Percentiles rank a stretch among this genome's conserved stretches.
Conservation (phyloP, 768 basidiomycete species). For the Cyathus striatus region DNA sequence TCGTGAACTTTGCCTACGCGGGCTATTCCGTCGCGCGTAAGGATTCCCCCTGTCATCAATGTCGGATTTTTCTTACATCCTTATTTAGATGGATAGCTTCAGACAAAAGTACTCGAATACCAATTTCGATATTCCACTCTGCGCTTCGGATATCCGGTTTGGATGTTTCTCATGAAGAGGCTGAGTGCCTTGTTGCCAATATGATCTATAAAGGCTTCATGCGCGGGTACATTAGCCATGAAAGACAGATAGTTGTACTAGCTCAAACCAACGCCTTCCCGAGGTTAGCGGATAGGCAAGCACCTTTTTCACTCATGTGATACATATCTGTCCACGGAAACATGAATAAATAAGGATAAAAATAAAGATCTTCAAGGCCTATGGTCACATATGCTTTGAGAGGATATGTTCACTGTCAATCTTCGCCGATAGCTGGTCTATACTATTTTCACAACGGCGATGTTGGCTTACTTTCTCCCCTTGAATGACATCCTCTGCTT, state of each 20-base stretch:
- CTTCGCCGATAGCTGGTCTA: no score
- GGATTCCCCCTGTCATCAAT: conserved; percentile 16
- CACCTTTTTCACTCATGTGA: conserved; percentile 41
- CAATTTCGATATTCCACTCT: conserved; percentile 76
- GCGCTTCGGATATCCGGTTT: conserved; percentile 69
- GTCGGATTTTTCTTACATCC: neutral
- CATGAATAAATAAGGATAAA: no score
- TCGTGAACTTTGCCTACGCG: conserved; percentile 79
- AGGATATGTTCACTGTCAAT: no score
- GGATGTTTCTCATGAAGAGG: conserved; percentile 71
- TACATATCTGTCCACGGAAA: no score
- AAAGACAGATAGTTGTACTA: conserved; percentile 90
- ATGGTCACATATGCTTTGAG: no score
- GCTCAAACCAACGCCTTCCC: conserved; percentile 81
- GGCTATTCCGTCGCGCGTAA: conserved; percentile 75
- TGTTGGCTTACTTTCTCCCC: no score
- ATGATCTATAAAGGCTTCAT: conserved; percentile 94
- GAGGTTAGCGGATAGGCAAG: conserved; percentile 53
- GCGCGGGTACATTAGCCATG: conserved; percentile 95
- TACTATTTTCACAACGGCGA: no score
- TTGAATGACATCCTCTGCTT: no score
- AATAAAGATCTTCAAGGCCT: no score
- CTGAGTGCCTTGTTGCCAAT: conserved; percentile 91
- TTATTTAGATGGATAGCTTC: conserved; percentile 70
- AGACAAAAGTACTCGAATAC: conserved; percentile 72